Percentiles rank a stretch among this genome's conserved stretches.
Conservation (phyloP, 2,329 filamentous ascomycete species). For the Cladorrhinum sp. region DNA sequence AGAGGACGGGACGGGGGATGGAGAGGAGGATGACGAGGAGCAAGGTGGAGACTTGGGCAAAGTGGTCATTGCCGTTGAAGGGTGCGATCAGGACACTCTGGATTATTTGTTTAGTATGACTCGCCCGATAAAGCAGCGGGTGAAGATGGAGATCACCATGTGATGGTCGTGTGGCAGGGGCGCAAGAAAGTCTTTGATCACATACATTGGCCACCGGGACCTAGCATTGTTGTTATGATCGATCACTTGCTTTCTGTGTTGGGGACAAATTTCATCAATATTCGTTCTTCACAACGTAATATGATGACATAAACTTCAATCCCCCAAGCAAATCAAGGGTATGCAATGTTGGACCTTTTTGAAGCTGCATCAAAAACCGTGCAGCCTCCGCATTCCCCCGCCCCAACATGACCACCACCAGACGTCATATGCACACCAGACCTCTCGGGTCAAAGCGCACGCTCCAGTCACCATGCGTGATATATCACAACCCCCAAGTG, state of each 20-base stretch:
- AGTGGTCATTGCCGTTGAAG: slow-evolving; percentile 6
- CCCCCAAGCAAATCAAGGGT: neutral
- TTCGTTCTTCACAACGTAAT: neutral
- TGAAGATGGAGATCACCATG: slow-evolving; percentile 11
- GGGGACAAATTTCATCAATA: neutral
- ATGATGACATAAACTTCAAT: neutral
- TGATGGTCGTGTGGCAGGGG: neutral
- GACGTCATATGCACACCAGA: neutral
- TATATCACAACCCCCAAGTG: neutral
- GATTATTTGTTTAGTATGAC: slow-evolving; percentile 7
- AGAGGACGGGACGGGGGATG: neutral
- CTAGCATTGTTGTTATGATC: too few relatives aligned
- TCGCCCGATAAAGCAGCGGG: neutral
- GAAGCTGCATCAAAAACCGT: neutral
- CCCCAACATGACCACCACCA: neutral
- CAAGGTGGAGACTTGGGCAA: neutral
- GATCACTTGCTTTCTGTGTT: too few relatives aligned
- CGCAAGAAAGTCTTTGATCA: too few relatives aligned
- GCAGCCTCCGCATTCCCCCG: neutral
- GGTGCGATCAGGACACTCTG: slow-evolving; percentile 6
- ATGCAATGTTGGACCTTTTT: neutral
- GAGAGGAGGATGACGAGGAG: neutral
- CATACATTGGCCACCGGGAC: too few relatives aligned
- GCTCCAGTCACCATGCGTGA: neutral
- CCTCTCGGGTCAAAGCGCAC: neutral